Evolutionary conservation across 2,329 filamentous ascomycete genomes (phyloP).

Genomic region (Alternaria sp.): DNA sequence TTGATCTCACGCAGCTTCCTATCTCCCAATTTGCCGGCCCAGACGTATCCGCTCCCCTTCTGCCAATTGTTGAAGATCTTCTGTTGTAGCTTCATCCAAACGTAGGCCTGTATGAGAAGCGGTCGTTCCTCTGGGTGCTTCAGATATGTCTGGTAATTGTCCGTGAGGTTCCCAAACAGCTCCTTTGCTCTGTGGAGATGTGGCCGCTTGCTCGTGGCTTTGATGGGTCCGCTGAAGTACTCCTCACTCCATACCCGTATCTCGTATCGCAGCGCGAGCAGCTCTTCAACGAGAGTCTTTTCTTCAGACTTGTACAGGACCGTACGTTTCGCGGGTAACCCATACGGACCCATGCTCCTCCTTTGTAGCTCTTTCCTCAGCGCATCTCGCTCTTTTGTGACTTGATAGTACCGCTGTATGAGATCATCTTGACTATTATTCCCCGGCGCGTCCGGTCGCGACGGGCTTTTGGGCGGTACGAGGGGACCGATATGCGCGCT

Average conservation of each 20-base stretch:
- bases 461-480: slow-evolving; percentile 50
- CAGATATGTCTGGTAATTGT: slow-evolving; percentile 48
- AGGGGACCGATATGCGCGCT: slow-evolving; percentile 37
- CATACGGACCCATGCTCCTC: slow-evolving; percentile 44
- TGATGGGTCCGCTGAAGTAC: slow-evolving; percentile 45
- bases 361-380: slow-evolving; percentile 49
- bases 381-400: slow-evolving; percentile 51
- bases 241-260: slow-evolving; percentile 49
- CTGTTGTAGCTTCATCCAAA: slow-evolving; percentile 50
- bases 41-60: slow-evolving; percentile 50
- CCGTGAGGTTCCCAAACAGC: slow-evolving; percentile 45
- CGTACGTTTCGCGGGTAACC: slow-evolving; percentile 38
- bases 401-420: slow-evolving; percentile 49
- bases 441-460: slow-evolving; percentile 41
- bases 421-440: slow-evolving; percentile 51
- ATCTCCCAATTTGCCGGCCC: slow-evolving; percentile 51
- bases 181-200: slow-evolving; percentile 45
- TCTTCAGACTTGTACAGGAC: slow-evolving; percentile 49
- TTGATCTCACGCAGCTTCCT: slow-evolving; percentile 49
- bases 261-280: slow-evolving; percentile 46
- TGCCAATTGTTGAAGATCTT: slow-evolving; percentile 49
- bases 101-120: slow-evolving; percentile 48
- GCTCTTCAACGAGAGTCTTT: slow-evolving; percentile 48
- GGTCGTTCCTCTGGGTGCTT: slow-evolving; percentile 45
- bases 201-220: slow-evolving; percentile 41